Base-by-base conservation (phyloP, 306 rosid genomes). In the Malus domestica region DNA sequence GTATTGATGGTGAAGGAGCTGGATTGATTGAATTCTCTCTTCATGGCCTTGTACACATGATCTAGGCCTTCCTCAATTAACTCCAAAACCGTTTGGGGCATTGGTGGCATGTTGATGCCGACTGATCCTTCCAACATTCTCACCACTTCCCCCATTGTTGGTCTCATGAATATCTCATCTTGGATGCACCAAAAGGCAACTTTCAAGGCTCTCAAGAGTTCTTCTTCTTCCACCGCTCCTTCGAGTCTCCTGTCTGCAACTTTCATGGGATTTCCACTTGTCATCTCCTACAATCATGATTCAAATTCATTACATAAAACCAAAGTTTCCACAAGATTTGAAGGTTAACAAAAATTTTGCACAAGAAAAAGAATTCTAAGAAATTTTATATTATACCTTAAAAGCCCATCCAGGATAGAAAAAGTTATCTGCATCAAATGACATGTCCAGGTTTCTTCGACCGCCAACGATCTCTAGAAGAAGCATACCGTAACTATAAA, bases 381-480 rank as follows among this genome's bases (percentile, higher is more conserved):
- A 16, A 19, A 16, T 15, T 20, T 23, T 42, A 29, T 27, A 0
- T 1, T 68, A 49, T 84, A 95, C 98, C 98, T 89, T 92, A 70
- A 84, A 92, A 80, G 98, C 98, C 93, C 90, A 92, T 78, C 97
- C 97, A 45, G 98, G 98, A 75, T 88, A 95, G 86, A 95, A 95
- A 85, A 95, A 95, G 63, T 90, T 86, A 25, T 95, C 95, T 45
- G 87, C 89, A 88, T 86, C 89, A 80, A 78, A 95, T 61, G 98
- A 91, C 91, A 85, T 86, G 81, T 91, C 97, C 55, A 94, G 96
- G 85, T 94, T 94, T 72, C 98, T 91, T 68, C 98, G 85, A 1
- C 98, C 98, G n/a, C 98, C 98, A 81, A 89, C 65, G 70, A 94
- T 91, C 85, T 94, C 98, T 75, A 94, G 57, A 25, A 94, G 96